Base-by-base conservation (phyloP, 2,329 filamentous ascomycete species). In the Pseudocercospora fuligena region DNA sequence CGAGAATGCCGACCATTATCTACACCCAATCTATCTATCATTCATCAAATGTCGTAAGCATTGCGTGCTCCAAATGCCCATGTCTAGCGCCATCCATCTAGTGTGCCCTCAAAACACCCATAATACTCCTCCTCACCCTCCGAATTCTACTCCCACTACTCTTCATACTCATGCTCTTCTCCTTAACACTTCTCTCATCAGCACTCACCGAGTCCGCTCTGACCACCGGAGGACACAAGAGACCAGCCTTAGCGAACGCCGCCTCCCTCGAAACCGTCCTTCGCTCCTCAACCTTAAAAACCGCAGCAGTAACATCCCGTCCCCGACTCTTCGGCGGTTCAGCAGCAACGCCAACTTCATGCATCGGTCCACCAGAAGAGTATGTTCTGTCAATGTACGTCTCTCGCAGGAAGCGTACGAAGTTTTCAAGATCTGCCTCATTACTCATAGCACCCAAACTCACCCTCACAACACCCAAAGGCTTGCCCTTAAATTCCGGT, bases 371-470 rank as follows among this genome's bases (percentile, higher is more conserved):
- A 6, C 65, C 65, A 0, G 27, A 40, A 11, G 29, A 21, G 36
- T 66, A 68, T 1, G 53, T 66, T 0, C 66, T 61, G 56, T 76
- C 70, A 54, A 75, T 46, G 23, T 73, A 75, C 1, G 54, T 70
- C 16, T 70, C 69, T 6, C 68, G 49, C 16, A 75, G 54, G 63
- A 76, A 76, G 8, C 57, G n/a, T 8, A 94, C 70, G 61, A 97
- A 92, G 8, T 79, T 82, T 33, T 89, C 84, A 14, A 97, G 87
- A 76, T 98, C 94, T 5, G 83, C 81, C 25, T 87, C 75, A 21
- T 88, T 94, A 74, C 91, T 97, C 92, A 97, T 96, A 0, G 94
- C 92, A 2, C 94, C 94, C 0, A 97, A 79, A 73, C 93, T 97
- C 33, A 89, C 88, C 68, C 94, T 88, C 68, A 97, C 88, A 33